These are phyloP conservation scores for Phytophthora cactorum DNA, from an alignment of 352 stramenopile species.

Conservation along the genomic window DNA sequence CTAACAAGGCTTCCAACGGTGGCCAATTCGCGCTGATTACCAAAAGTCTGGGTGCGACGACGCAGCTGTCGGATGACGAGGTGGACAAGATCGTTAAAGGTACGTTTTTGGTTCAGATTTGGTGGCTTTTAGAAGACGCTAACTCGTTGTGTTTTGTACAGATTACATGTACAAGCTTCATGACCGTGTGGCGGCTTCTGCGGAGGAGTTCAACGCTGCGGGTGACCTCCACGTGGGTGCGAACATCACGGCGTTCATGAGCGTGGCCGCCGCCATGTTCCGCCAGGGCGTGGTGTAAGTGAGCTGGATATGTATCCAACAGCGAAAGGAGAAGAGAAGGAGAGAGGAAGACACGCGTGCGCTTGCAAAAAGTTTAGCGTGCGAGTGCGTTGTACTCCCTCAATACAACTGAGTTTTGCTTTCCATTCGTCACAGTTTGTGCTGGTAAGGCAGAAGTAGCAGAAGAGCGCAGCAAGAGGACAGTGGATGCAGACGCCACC, in stretches of 20 bases:
- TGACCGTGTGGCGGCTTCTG: constrained; percentile 70
- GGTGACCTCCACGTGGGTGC: constrained; percentile 90
- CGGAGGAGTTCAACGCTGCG: constrained; percentile 77
- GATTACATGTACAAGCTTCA: constrained; percentile 86
- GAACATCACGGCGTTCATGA: constrained; percentile 98
- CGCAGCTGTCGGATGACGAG: constrained; percentile 61
- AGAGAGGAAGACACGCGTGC: constrained; percentile 2
- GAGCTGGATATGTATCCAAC: not conserved
- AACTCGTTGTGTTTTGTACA: constrained; percentile 26
- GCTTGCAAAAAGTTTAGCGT: constrained; percentile 7
- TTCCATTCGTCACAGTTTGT: constrained; percentile 4
- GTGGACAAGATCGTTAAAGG: constrained; percentile 80
- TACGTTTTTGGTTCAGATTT: constrained; percentile 20
- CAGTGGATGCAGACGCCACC: not conserved
- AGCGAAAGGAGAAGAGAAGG: not conserved
- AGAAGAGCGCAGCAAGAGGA: too few species aligned
- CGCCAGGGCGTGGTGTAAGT: constrained; percentile 95
- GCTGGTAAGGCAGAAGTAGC: too few species aligned
- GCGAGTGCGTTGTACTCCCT: constrained; percentile 19
- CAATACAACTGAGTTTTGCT: constrained; percentile 34
- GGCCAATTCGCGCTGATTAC: constrained; percentile 77
- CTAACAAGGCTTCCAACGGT: constrained; percentile 88
- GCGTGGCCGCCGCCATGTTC: constrained; percentile 97
- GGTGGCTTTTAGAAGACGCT: constrained; percentile 3
- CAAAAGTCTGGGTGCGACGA: constrained; percentile 58